phyloP scores from a whole-genome alignment of 176 grass and related monocot genomes.

The Bolboschoenus planiculmis region DNA sequence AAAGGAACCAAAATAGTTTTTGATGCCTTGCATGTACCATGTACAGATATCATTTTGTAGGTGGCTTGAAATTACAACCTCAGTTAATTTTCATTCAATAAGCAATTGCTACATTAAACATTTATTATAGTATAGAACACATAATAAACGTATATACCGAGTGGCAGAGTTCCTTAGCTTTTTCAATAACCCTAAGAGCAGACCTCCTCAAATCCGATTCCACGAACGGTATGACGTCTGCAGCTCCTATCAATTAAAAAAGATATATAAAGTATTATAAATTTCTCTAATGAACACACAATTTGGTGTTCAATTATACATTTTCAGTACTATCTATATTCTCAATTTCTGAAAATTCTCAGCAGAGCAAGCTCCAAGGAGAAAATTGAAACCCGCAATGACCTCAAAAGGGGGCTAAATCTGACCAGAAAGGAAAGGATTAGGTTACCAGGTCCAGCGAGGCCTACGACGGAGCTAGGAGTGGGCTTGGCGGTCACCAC shows the following conservation, averaged over 20 bases:
- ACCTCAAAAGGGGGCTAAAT: not conserved
- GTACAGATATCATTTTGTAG: not conserved
- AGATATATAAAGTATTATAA: not conserved
- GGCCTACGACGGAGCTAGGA: conserved; percentile 45
- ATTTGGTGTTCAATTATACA: not conserved
- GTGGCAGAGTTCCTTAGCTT: conserved; percentile 56
- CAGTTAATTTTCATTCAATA: not conserved
- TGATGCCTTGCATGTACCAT: not conserved
- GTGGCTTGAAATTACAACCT: not conserved
- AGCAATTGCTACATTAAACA: not conserved
- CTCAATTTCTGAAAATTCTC: not conserved
- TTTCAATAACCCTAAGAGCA: conserved; percentile 38
- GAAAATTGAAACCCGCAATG: not conserved
- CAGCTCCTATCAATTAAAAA: conserved; percentile 30
- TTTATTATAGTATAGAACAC: not conserved
- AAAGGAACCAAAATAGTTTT: not conserved
- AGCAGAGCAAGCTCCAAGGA: not conserved
- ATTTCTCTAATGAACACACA: not conserved
- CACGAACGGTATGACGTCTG: conserved; percentile 57
- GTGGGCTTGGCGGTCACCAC: conserved; percentile 64
- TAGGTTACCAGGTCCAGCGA: conserved; percentile 54
- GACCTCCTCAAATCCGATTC: conserved; percentile 52
- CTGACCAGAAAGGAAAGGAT: not conserved
- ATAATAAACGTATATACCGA: conserved; percentile 14
- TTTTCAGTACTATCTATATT: not conserved